Conservation (phyloP, 192 early-diverging fungal genomes). For the Allomyces macrogynus region DNA sequence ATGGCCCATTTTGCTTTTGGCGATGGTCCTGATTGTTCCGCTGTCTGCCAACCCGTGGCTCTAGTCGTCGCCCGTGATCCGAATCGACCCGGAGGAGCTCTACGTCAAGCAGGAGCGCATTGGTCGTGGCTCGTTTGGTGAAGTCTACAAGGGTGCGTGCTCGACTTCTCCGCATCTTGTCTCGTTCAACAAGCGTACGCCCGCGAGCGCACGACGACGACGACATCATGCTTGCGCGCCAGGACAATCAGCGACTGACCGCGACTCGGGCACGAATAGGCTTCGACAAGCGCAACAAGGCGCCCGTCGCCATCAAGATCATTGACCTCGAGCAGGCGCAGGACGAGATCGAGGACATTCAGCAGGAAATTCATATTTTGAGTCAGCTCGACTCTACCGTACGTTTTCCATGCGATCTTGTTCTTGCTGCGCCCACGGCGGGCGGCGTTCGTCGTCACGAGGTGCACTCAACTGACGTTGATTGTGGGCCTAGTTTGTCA, state of each 20-base stretch:
- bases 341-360: conserved; percentile 98
- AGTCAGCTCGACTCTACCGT: conserved; percentile 72
- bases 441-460: too few relatives aligned
- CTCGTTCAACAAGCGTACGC: too few relatives aligned
- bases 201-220: too few relatives aligned
- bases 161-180: too few relatives aligned
- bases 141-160: conserved; percentile 56
- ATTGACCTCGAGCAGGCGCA: conserved; percentile 92
- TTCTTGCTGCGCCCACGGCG: too few relatives aligned
- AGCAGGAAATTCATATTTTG: conserved; percentile 87
- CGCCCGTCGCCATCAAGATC: conserved; percentile 85
- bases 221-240: too few relatives aligned
- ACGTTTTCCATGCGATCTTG: conserved; percentile 16
- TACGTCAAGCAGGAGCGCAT: conserved; percentile 48
- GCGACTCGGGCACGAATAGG: conserved; percentile 13
- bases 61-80: background rate
- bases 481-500: background rate
- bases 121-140: conserved; percentile 57
- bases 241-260: too few relatives aligned
- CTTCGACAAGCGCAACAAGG: conserved; percentile 38
- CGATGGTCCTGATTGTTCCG: too few relatives aligned
- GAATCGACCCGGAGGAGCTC: conserved; percentile 33
- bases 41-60: too few relatives aligned
- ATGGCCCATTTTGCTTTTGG: too few relatives aligned
- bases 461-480: background rate